Conservation (phyloP, 2,329 filamentous ascomycete genomes). For the Aspergillus brasiliensis region DNA sequence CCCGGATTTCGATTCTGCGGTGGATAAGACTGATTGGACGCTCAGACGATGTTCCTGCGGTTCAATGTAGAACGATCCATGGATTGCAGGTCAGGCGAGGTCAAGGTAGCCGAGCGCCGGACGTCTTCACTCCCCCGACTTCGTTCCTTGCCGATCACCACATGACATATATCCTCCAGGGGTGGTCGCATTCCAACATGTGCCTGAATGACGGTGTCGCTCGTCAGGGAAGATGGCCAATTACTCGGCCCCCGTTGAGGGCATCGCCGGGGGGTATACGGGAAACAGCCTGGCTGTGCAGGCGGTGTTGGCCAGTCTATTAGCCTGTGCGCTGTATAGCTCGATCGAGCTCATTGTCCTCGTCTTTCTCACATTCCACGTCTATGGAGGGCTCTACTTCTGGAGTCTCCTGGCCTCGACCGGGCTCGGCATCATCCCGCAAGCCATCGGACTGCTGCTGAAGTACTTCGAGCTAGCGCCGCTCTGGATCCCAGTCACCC, state of each 20-base stretch:
- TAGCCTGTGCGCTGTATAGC: slow-evolving; percentile 52
- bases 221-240: slow-evolving; percentile 4
- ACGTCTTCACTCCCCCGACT: not conserved
- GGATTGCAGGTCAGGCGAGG: not conserved
- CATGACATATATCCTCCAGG: not conserved
- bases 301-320: slow-evolving; percentile 47
- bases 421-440: slow-evolving; percentile 45
- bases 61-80: not conserved
- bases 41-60: not conserved
- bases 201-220: not conserved
- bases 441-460: slow-evolving; percentile 49
- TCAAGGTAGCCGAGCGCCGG: not conserved
- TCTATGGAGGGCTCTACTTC: slow-evolving; percentile 51
- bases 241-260: slow-evolving; percentile 21
- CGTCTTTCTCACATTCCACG: slow-evolving; percentile 50
- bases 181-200: not conserved
- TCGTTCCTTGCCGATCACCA: not conserved
- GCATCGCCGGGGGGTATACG: slow-evolving; percentile 38
- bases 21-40: not conserved
- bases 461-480: slow-evolving; percentile 43
- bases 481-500: slow-evolving; percentile 36
- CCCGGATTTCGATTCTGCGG: not conserved
- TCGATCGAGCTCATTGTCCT: slow-evolving; percentile 51
- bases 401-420: slow-evolving; percentile 50
- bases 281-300: slow-evolving; percentile 37